Conservation (phyloP, 805 yeast genomes). For the Phaffomyces thermotolerans region DNA sequence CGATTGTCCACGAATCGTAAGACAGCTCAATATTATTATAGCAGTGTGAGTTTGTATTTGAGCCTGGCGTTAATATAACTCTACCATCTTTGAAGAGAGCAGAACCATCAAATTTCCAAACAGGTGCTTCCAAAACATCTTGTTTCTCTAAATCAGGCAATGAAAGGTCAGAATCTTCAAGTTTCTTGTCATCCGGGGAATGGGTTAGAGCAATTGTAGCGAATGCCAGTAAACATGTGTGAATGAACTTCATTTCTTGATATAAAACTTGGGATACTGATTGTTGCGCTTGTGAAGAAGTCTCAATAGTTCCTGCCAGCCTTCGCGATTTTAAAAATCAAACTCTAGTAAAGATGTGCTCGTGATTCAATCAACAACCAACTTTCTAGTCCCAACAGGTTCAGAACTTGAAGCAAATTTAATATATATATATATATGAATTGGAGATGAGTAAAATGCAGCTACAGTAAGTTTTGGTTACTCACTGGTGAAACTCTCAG, state of each 20-base stretch:
- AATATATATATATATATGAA: too few species aligned
- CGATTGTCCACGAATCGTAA: slow-evolving; percentile 45
- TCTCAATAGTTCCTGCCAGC: too few species aligned
- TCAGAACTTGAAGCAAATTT: too few species aligned
- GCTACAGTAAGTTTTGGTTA: too few species aligned
- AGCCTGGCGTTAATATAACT: slow-evolving; percentile 41
- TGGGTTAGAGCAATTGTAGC: slow-evolving; percentile 10
- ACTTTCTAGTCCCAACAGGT: too few species aligned
- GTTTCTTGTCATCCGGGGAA: slow-evolving; percentile 16
- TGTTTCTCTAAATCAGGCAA: slow-evolving; percentile 32
- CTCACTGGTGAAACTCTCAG: too few species aligned
- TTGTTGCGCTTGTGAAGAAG: too few species aligned
- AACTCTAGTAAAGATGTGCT: too few species aligned
- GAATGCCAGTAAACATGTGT: background rate
- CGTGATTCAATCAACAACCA: too few species aligned
- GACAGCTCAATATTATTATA: slow-evolving; percentile 32
- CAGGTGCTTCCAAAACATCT: slow-evolving; percentile 18
- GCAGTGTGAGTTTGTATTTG: slow-evolving; percentile 34
- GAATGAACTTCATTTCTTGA: background rate
- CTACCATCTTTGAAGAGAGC: slow-evolving; percentile 45
- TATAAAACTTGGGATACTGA: too few species aligned
- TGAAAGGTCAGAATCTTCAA: slow-evolving; percentile 26
- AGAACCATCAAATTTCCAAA: slow-evolving; percentile 35
- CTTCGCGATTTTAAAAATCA: too few species aligned
- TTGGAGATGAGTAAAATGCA: too few species aligned